Evolutionary conservation across 352 stramenopile genomes (phyloP).

Genomic region (Phytophthora pisi): DNA sequence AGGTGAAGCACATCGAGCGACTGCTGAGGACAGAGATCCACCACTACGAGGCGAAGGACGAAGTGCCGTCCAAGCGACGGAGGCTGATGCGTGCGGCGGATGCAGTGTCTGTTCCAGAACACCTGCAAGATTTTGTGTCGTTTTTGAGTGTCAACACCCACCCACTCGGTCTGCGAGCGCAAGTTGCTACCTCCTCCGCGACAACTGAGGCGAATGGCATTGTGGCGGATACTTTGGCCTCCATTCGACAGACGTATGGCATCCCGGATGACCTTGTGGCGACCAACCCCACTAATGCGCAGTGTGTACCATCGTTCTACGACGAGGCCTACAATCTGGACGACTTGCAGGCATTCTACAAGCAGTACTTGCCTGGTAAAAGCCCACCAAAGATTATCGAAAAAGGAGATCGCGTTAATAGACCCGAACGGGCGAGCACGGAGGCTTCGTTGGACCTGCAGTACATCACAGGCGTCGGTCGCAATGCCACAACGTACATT

Average conservation of each 20-base stretch:
- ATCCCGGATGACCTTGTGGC: constrained; percentile 73
- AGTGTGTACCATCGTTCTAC: constrained; percentile 83
- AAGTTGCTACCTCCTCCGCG: constrained; percentile 37
- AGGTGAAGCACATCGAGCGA: constrained; percentile 51
- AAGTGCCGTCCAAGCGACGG: constrained; percentile 10
- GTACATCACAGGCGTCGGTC: constrained; percentile 87
- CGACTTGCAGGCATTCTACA: constrained; percentile 68
- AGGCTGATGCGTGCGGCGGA: constrained; percentile 50
- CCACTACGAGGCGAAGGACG: constrained; percentile 34
- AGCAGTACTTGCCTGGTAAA: constrained; percentile 54
- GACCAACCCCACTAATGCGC: constrained; percentile 65
- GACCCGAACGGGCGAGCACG: constrained; percentile 40
- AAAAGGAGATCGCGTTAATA: constrained; percentile 60
- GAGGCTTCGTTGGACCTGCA: constrained; percentile 92
- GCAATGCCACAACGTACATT: constrained; percentile 79
- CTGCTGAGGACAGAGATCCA: constrained; percentile 63
- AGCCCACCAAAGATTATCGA: constrained; percentile 55
- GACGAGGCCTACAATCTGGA: constrained; percentile 60
- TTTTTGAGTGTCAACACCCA: constrained; percentile 79
- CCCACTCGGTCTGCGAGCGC: constrained; percentile 56
- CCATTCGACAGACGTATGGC: constrained; percentile 63
- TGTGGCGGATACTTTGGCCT: constrained; percentile 39
- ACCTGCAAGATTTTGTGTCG: constrained; percentile 52
- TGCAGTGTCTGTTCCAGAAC: constrained; percentile 39
- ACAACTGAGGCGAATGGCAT: constrained; percentile 9